Evolutionary conservation across 2,329 filamentous ascomycete genomes (phyloP).

Genomic region (Stachybotrys chlorohalonatus): DNA sequence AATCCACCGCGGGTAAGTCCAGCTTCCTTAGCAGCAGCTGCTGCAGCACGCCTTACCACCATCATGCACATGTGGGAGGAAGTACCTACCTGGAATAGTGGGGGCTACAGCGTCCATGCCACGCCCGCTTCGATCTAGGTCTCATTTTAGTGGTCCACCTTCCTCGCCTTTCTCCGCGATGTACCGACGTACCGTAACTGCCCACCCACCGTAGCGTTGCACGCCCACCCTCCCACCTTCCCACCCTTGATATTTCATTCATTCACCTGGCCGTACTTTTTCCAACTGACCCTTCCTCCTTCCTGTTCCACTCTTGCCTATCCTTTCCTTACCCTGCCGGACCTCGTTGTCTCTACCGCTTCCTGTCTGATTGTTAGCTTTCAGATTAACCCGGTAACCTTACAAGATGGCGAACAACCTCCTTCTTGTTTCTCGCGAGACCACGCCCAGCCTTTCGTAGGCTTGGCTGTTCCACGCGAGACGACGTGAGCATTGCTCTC

Average conservation of each 20-base stretch:
- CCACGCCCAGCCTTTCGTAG: conserved; percentile 14
- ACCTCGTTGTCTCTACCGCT: neutral
- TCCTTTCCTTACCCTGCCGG: neutral
- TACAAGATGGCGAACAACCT: conserved; percentile 12
- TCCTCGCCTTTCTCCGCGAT: neutral
- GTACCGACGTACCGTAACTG: neutral
- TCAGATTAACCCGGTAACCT: neutral
- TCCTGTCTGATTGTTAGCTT: neutral
- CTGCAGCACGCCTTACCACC: too few species aligned
- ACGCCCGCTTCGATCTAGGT: neutral
- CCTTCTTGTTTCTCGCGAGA: conserved; percentile 14
- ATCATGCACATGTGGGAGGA: too few species aligned
- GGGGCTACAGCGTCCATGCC: neutral
- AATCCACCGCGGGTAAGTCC: too few species aligned
- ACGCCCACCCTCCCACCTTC: neutral
- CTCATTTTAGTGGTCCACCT: neutral
- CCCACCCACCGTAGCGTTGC: neutral
- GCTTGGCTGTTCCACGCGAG: conserved; percentile 7
- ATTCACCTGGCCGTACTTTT: conserved; percentile 6
- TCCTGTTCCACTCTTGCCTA: conserved; percentile 5
- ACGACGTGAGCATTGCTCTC: conserved; percentile 11
- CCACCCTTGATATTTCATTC: neutral
- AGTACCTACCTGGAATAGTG: neutral
- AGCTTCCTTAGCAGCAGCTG: too few species aligned
- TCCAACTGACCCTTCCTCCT: conserved; percentile 7